Evolutionary conservation across 306 rosid species (phyloP).

Genomic region (Alnus rubra): DNA sequence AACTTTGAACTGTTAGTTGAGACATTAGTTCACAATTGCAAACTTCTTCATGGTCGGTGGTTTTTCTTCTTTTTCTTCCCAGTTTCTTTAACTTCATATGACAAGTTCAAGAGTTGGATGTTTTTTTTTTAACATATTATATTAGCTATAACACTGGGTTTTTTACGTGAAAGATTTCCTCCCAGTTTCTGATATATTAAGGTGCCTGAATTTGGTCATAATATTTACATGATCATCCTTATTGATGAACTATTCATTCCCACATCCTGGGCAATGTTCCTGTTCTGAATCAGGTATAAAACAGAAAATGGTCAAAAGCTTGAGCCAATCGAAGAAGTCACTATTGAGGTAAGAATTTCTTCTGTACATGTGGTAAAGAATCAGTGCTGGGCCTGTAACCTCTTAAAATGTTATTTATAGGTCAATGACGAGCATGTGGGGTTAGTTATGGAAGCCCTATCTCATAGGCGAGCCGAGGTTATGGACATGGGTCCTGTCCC

Average conservation of each 20-base stretch:
- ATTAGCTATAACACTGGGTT: background rate
- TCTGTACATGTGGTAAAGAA: slow-evolving; percentile 6
- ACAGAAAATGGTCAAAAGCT: slow-evolving; percentile 68
- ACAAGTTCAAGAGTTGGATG: background rate
- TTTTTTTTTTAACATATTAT: background rate
- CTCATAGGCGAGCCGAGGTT: slow-evolving; percentile 92
- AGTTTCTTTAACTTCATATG: background rate
- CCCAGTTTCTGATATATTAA: background rate
- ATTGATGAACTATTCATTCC: slow-evolving; percentile 14
- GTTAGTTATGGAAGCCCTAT: slow-evolving; percentile 91
- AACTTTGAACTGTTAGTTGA: background rate
- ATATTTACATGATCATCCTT: slow-evolving; percentile 11
- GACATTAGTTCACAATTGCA: background rate
- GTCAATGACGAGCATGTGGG: slow-evolving; percentile 97
- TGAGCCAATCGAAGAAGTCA: slow-evolving; percentile 97
- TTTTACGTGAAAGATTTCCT: background rate
- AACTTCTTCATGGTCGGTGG: background rate
- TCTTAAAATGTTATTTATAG: slow-evolving; percentile 41
- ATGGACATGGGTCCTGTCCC: slow-evolving; percentile 96
- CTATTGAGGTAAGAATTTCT: slow-evolving; percentile 69
- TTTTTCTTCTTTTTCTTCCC: background rate
- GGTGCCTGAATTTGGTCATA: slow-evolving; percentile 6
- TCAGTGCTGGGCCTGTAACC: slow-evolving; percentile 17
- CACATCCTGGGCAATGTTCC: slow-evolving; percentile 6
- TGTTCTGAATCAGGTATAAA: slow-evolving; percentile 73